Evolutionary conservation across 2,329 filamentous ascomycete species (phyloP), one percentile per base, ranked within the genome.

Genomic region (Cladosporium sp.): DNA sequence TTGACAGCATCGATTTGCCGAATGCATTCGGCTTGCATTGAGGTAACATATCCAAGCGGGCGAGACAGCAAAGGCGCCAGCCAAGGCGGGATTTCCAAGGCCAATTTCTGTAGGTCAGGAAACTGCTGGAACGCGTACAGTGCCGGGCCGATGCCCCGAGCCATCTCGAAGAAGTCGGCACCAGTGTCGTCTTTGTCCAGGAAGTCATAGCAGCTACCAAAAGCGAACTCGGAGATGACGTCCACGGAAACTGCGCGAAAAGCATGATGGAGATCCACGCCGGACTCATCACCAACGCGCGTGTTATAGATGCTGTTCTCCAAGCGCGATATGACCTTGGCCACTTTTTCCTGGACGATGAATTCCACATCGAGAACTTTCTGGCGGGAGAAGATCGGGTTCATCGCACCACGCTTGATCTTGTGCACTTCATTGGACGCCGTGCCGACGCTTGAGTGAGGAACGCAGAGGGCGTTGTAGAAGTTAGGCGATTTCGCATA

Each of bases 191-290:
- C 31, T 6, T 57, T 58, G 28, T 75, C 76, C 1, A 78, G 61
- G 12, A 72, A 68, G 40, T 77, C 67, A 63, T 75, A 75, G 46
- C 68, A 71, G 11, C 71, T 62, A 10, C 67, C 73, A 52, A 77
- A 77, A 1, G 73, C 70, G 65, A 75, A 77, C n/a, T 76, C 71
- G 8, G 72, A 72, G 35, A 75, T 73, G 23, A 21, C 40, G 10
- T 46, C 40, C n/a, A 46, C 40, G 10, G 40, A 76, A 67, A 64
- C 76, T 75, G 49, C 14, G 73, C 67, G 0, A 71, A 72, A 12
- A 77, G 64, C 14, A 73, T 68, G 44, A 72, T 69, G 61, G 72
- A 74, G 29, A 6, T 56, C 52, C 28, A 56, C 52, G 18, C 29
- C 52, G 6, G 52, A 16, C 26, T 56, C 52, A 4, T 31, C 26